These are phyloP conservation scores for Penicillium sp. DNA, from an alignment of 2,329 filamentous ascomycete species.

Conservation along the genomic window DNA sequence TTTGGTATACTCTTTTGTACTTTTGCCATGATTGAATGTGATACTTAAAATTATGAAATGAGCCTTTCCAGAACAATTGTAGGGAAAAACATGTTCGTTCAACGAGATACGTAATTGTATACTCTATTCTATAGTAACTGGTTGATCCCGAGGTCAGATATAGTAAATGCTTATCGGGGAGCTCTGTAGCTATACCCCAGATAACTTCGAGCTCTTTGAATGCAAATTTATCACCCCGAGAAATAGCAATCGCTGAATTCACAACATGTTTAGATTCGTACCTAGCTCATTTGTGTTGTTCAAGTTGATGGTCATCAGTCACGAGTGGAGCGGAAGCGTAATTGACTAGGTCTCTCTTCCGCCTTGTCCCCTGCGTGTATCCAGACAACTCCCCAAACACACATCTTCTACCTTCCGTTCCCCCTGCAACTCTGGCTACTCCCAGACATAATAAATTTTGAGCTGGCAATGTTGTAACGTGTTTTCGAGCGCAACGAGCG, in stretches of 20 bases:
- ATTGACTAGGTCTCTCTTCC: constrained; percentile 17
- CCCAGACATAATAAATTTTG: neutral
- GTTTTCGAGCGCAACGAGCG: constrained; percentile 29
- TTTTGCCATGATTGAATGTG: constrained; percentile 26
- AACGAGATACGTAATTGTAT: neutral
- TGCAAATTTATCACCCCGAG: neutral
- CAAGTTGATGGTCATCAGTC: constrained; percentile 4
- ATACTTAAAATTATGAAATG: constrained; percentile 4
- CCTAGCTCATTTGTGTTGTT: neutral
- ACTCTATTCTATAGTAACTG: neutral
- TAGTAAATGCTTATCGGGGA: constrained; percentile 3
- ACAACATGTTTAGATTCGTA: neutral
- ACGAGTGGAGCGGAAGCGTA: constrained; percentile 20
- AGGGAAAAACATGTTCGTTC: neutral
- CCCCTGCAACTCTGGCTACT: neutral
- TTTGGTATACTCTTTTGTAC: constrained; percentile 20
- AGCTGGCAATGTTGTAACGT: constrained; percentile 38
- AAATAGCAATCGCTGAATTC: neutral
- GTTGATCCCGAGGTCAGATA: neutral
- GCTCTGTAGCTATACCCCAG: neutral
- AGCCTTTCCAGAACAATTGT: neutral
- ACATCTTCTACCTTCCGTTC: neutral
- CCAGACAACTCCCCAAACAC: constrained; percentile 4
- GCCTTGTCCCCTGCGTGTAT: constrained; percentile 15
- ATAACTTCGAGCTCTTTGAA: neutral